These are phyloP conservation scores for Saturnispora quitensis DNA, from an alignment of 805 yeast genomes.

Conservation along the genomic window DNA sequence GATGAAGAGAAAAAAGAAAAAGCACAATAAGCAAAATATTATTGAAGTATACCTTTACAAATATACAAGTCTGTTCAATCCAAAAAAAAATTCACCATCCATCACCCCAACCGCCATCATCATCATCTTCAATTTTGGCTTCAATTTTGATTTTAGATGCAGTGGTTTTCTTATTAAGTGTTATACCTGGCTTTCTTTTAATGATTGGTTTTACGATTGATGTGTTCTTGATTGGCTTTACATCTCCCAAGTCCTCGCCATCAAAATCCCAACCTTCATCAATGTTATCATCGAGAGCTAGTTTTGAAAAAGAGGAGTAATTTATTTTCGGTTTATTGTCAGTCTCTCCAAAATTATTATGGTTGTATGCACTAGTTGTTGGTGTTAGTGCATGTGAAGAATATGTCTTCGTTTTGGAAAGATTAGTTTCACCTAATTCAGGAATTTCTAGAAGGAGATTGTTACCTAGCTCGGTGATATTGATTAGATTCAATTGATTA, in stretches of 20 bases:
- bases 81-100: slow-evolving; percentile 27
- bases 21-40: too few relatives aligned
- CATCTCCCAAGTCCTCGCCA: slow-evolving; percentile 13
- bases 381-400: slow-evolving; percentile 7
- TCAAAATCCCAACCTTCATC: slow-evolving; percentile 28
- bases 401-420: slow-evolving; percentile 3
- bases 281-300: slow-evolving; percentile 15
- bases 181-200: slow-evolving; percentile 3
- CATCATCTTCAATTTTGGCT: slow-evolving; percentile 23
- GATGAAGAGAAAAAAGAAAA: background rate
- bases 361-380: background rate
- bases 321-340: background rate
- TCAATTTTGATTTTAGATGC: slow-evolving; percentile 26
- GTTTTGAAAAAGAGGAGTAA: background rate
- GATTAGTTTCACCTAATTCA: slow-evolving; percentile 1
- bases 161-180: slow-evolving; percentile 1
- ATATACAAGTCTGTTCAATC: background rate
- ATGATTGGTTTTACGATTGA: background rate
- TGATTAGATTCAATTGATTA: background rate
- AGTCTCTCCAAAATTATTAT: background rate
- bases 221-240: background rate
- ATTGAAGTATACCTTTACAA: background rate
- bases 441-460: slow-evolving; percentile 1
- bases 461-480: background rate
- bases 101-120: slow-evolving; percentile 38